Conservation (phyloP, 2,329 filamentous ascomycete genomes). For the Ophiocordyceps polyrhachis-furcata region DNA sequence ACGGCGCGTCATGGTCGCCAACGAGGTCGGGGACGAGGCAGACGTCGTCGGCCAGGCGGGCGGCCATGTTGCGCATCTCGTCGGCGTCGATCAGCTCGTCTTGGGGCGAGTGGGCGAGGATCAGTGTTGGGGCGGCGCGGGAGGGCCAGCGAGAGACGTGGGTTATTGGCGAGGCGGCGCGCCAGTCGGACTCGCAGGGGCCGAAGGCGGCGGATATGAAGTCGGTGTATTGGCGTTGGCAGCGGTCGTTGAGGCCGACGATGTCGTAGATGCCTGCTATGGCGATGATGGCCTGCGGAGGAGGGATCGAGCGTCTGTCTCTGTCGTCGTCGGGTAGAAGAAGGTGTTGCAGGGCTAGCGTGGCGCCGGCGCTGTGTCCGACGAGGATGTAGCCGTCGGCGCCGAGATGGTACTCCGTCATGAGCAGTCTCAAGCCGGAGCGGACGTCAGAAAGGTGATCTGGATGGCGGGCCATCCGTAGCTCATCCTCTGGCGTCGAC, state of each 20-base stretch:
- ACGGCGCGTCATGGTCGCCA: constrained; percentile 45
- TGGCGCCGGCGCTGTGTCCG: constrained; percentile 46
- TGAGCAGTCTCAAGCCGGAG: constrained; percentile 29
- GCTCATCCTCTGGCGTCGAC: constrained; percentile 9
- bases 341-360: constrained; percentile 44
- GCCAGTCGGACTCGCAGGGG: constrained; percentile 28
- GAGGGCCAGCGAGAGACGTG: constrained; percentile 23
- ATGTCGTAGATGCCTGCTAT: constrained; percentile 52
- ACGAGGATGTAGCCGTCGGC: constrained; percentile 33
- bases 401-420: constrained; percentile 22
- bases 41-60: constrained; percentile 16
- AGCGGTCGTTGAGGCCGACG: constrained; percentile 27
- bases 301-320: constrained; percentile 9
- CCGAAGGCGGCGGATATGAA: constrained; percentile 47
- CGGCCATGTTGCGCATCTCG: constrained; percentile 39
- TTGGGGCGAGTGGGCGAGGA: constrained; percentile 26
- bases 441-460: constrained; percentile 39
- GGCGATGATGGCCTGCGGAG: constrained; percentile 36
- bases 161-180: constrained; percentile 32
- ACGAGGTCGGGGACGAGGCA: constrained; percentile 20
- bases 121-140: constrained; percentile 12
- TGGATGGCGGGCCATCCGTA: constrained; percentile 33
- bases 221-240: constrained; percentile 29
- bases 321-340: constrained; percentile 23
- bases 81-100: constrained; percentile 34